Percentiles rank a stretch among this genome's conserved stretches.
Evolutionary conservation across 2,329 filamentous ascomycete species (phyloP).

Genomic region (Fusarium duplospermum): DNA sequence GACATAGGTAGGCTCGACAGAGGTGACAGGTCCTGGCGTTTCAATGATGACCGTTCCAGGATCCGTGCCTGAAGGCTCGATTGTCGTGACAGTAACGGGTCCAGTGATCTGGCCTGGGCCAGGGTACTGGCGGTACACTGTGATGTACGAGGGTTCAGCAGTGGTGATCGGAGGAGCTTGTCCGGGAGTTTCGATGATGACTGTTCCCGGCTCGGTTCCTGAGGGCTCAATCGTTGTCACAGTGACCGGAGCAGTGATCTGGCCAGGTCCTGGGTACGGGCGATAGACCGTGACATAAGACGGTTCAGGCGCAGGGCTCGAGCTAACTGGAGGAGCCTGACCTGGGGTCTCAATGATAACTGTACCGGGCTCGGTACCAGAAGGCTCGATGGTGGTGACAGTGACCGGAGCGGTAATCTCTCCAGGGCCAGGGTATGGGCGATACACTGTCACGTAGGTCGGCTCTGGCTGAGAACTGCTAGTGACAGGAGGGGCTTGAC

Average conservation of each 20-base stretch:
- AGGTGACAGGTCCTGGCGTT: constrained; percentile 6
- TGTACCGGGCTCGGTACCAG: neutral
- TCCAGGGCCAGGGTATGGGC: neutral
- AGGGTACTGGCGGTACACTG: neutral
- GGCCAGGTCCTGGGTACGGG: neutral
- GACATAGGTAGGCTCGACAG: constrained; percentile 5
- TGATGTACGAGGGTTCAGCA: neutral
- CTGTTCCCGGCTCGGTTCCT: constrained; percentile 23
- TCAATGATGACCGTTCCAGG: constrained; percentile 11
- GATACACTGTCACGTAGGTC: neutral
- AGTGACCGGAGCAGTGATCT: neutral
- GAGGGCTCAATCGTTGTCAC: constrained; percentile 19
- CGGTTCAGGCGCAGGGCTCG: neutral
- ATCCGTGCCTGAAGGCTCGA: neutral
- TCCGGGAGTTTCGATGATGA: constrained; percentile 29
- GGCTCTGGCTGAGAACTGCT: neutral
- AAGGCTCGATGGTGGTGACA: neutral
- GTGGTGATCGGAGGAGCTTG: neutral
- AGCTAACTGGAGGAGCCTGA: neutral
- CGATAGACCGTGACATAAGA: constrained; percentile 24
- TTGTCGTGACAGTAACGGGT: neutral
- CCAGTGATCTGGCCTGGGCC: neutral
- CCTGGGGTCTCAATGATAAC: constrained; percentile 20
- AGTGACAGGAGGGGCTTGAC: neutral
- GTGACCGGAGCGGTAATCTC: neutral